A percentile compares a stretch with the other conserved stretches of the same genome.
Conservation (phyloP, 2,329 filamentous ascomycete species). For the Cladophialophora carrionii region DNA sequence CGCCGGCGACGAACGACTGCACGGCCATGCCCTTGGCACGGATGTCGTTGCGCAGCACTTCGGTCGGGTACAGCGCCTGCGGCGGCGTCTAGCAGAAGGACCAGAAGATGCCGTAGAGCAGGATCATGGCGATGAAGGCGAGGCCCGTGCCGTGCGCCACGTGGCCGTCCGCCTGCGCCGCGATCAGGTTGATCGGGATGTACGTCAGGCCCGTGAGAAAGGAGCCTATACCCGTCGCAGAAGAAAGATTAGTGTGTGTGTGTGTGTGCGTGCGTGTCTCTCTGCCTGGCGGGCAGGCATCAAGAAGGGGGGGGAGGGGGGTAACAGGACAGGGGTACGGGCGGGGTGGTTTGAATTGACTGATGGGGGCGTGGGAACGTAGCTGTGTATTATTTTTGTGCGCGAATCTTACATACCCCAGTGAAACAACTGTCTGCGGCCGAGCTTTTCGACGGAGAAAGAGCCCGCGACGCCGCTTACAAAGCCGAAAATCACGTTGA, state of each 20-base stretch:
- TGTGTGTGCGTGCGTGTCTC: background rate
- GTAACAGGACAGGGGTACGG: no score
- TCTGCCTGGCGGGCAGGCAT: no score
- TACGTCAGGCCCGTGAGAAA: conserved; percentile 43
- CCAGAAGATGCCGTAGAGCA: conserved; percentile 58
- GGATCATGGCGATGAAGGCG: conserved; percentile 51
- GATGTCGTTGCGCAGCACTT: conserved; percentile 19
- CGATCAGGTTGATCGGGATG: conserved; percentile 43
- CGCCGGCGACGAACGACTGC: conserved; percentile 2
- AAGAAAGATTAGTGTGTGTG: background rate
- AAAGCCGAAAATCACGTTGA: conserved; percentile 49
- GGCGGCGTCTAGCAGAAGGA: conserved; percentile 52
- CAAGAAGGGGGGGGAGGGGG: no score
- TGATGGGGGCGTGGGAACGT: no score
- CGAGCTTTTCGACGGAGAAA: conserved; percentile 46
- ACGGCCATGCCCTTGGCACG: conserved; percentile 23
- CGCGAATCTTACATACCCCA: no score
- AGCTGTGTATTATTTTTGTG: no score
- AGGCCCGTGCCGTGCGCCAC: conserved; percentile 4
- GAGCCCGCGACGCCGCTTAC: conserved; percentile 45
- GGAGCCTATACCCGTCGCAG: conserved; percentile 27
- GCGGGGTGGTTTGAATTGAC: no score
- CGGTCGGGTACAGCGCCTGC: conserved; percentile 51
- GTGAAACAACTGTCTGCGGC: conserved; percentile 45
- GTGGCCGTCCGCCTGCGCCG: conserved; percentile 38